These are phyloP conservation scores for Naganishia albida DNA, from an alignment of 1,284 basidiomycete species.

Conservation along the genomic window DNA sequence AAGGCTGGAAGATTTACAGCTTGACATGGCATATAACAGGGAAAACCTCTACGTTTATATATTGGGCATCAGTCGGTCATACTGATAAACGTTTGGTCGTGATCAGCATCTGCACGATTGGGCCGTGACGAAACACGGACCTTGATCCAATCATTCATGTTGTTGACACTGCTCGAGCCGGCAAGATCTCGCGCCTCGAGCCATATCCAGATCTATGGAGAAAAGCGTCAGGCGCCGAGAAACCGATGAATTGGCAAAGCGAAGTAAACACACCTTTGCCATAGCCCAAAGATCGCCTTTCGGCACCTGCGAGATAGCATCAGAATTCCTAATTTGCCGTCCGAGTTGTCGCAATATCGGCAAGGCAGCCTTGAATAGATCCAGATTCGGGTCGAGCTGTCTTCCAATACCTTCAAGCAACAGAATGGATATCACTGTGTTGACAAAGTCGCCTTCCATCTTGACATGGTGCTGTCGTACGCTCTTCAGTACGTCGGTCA, in stretches of 20 bases:
- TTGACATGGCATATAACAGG: too few species aligned
- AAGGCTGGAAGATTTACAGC: too few species aligned
- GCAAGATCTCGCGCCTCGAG: slow-evolving; percentile 84
- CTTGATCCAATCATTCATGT: slow-evolving; percentile 63
- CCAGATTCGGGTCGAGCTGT: slow-evolving; percentile 86
- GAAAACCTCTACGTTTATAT: neutral
- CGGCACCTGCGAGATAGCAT: slow-evolving; percentile 66
- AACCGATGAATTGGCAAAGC: neutral
- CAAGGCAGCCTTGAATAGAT: slow-evolving; percentile 87
- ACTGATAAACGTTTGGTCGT: neutral
- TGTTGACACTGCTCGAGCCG: slow-evolving; percentile 71
- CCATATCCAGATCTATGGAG: slow-evolving; percentile 77
- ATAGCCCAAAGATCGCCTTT: slow-evolving; percentile 74
- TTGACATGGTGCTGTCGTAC: slow-evolving; percentile 94
- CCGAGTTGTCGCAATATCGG: slow-evolving; percentile 88
- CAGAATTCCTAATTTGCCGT: slow-evolving; percentile 78
- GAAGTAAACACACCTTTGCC: slow-evolving; percentile 64
- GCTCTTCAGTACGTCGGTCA: slow-evolving; percentile 82
- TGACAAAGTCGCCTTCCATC: slow-evolving; percentile 98
- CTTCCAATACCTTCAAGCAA: slow-evolving; percentile 94
- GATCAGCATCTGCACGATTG: neutral
- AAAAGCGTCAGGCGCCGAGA: neutral
- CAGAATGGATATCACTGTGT: slow-evolving; percentile 92
- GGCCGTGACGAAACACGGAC: slow-evolving; percentile 33
- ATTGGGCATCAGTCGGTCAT: slow-evolving; percentile 24